Conservation (phyloP, 345 rosid species). For the Eucalyptus sp. region DNA sequence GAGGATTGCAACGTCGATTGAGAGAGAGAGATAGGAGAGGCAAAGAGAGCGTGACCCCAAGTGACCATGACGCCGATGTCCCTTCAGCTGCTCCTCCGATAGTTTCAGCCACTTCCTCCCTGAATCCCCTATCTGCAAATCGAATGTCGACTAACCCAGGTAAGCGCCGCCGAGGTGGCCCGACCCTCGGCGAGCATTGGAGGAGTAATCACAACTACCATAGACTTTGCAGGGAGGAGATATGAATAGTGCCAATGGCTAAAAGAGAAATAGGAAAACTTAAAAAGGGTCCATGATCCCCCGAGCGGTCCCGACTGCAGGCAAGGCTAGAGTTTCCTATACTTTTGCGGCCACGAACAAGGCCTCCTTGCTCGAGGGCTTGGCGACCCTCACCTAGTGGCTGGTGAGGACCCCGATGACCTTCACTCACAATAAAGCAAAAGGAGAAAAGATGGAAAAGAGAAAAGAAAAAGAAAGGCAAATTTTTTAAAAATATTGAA, state of each 20-base stretch:
- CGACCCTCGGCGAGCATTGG: not conserved
- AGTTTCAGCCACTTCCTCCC: not conserved
- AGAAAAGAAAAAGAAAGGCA: too few species aligned
- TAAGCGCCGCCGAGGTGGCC: not conserved
- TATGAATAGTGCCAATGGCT: not conserved
- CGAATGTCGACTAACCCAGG: not conserved
- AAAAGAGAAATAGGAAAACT: not conserved
- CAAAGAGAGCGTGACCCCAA: not conserved
- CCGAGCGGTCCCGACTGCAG: accelerated
- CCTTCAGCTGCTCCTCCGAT: not conserved
- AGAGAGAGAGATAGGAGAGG: not conserved
- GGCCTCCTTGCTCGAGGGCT: not conserved
- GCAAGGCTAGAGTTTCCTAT: not conserved
- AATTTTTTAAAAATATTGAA: not conserved
- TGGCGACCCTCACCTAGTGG: not conserved
- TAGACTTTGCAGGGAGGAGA: not conserved
- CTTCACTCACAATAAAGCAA: not conserved
- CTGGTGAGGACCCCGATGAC: too few species aligned
- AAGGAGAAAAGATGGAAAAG: not conserved
- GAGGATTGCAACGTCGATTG: not conserved
- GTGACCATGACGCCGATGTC: not conserved
- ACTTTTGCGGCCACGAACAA: not conserved
- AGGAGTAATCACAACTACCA: not conserved
- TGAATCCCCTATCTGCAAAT: not conserved
- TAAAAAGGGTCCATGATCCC: not conserved